Evolutionary conservation across 1,139 yeast species (phyloP).

Genomic region (Yamadazyma blattariae): DNA sequence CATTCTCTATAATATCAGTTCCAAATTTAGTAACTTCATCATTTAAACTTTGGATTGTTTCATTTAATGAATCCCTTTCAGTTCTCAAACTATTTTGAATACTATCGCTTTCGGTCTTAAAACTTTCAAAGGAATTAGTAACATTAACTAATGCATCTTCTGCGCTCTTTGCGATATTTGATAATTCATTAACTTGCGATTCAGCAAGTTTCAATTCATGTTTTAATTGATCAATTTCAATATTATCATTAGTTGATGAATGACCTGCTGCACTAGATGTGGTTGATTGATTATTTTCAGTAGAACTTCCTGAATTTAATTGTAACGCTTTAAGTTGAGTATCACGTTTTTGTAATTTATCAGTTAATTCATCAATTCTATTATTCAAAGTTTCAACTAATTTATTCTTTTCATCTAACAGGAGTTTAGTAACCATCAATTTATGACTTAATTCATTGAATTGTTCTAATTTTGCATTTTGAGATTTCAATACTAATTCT

Average conservation of each 20-base stretch:
- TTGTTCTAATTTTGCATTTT: slow-evolving; percentile 64
- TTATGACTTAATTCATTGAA: slow-evolving; percentile 48
- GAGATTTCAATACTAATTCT: slow-evolving; percentile 58
- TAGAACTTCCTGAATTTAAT: slow-evolving; percentile 7
- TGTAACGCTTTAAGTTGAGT: slow-evolving; percentile 15
- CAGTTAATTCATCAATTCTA: slow-evolving; percentile 20
- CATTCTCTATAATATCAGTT: slow-evolving; percentile 16
- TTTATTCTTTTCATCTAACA: slow-evolving; percentile 30
- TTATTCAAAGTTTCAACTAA: slow-evolving; percentile 24
- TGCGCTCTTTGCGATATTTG: slow-evolving; percentile 39
- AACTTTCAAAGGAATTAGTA: slow-evolving; percentile 36
- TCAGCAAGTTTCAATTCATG: slow-evolving; percentile 38
- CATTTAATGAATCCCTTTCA: slow-evolving; percentile 14
- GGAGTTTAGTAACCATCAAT: slow-evolving; percentile 41
- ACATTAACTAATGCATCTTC: slow-evolving; percentile 41
- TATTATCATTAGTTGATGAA: slow-evolving; percentile 9
- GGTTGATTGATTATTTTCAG: slow-evolving; percentile 1
- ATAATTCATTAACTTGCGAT: slow-evolving; percentile 36
- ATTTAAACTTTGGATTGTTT: slow-evolving; percentile 19
- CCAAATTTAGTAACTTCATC: slow-evolving; percentile 14
- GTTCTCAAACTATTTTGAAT: slow-evolving; percentile 6
- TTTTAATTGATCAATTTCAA: slow-evolving; percentile 33
- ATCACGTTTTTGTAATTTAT: slow-evolving; percentile 13
- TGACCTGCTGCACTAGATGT: slow-evolving; percentile 4
- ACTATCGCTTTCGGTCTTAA: slow-evolving; percentile 22